Conservation (phyloP, 305 asterid species). For the Rubia occidens region DNA sequence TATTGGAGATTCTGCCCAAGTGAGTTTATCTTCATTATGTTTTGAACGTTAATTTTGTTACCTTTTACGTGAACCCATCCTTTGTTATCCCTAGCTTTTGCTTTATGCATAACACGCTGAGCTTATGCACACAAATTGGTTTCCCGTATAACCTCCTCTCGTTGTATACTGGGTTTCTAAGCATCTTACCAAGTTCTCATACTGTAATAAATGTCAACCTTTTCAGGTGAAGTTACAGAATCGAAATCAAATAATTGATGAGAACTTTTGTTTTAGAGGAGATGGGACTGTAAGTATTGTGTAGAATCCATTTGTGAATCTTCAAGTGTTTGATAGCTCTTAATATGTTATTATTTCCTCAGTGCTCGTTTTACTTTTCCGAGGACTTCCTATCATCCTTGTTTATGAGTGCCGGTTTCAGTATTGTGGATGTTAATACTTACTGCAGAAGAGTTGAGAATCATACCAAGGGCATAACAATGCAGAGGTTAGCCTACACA, state of each 20-base stretch:
- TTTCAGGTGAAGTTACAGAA: constrained; percentile 65
- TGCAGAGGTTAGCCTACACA: constrained; percentile 40
- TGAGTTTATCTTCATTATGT: constrained; percentile 20
- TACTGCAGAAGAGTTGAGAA: constrained; percentile 53
- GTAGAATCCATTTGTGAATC: constrained; percentile 9
- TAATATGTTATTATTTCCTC: constrained; percentile 23
- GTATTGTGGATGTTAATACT: constrained; percentile 37
- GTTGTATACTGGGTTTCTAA: too few relatives aligned
- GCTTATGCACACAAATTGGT: neutral
- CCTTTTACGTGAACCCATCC: neutral
- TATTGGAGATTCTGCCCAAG: constrained; percentile 68
- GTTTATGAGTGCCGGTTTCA: constrained; percentile 52
- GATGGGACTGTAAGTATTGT: constrained; percentile 73
- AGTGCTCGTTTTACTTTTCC: constrained; percentile 69
- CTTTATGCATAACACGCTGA: neutral
- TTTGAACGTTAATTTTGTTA: neutral
- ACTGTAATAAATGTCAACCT: constrained; percentile 14
- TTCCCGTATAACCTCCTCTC: neutral
- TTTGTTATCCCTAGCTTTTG: neutral
- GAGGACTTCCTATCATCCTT: constrained; percentile 48
- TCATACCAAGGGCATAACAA: constrained; percentile 40
- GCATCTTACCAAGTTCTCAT: constrained; percentile 15
- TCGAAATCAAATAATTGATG: constrained; percentile 59
- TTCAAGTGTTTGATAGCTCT: constrained; percentile 3
- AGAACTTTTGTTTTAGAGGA: constrained; percentile 57